Conservation (phyloP, 129 eudicot species). For the Gnaphalium uliginosum region DNA sequence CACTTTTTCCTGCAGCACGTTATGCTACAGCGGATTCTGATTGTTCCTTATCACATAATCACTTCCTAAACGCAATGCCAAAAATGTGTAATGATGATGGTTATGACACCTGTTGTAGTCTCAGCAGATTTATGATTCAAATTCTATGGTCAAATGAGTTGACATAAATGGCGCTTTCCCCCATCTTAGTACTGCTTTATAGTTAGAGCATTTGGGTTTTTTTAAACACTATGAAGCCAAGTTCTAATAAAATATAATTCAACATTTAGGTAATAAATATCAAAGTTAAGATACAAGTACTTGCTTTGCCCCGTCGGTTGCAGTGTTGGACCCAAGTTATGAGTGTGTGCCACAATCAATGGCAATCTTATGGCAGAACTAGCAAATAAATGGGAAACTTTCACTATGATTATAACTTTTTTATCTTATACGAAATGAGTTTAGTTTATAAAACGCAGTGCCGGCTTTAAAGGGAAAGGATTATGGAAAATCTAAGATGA, state of each 20-base stretch:
- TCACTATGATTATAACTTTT: not conserved
- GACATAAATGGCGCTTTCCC: not conserved
- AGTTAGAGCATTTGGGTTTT: not conserved
- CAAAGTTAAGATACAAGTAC: too few species aligned
- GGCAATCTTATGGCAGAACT: not conserved
- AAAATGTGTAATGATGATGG: conserved; percentile 10
- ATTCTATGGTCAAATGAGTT: not conserved
- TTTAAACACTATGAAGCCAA: not conserved
- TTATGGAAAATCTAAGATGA: conserved; percentile 96
- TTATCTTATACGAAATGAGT: not conserved
- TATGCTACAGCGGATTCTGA: not conserved
- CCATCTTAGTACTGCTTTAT: not conserved
- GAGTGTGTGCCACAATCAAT: not conserved
- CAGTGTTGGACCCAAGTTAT: not conserved
- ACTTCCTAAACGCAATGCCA: not conserved
- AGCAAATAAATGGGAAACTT: not conserved
- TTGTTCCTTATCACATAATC: not conserved
- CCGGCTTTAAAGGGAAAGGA: conserved; percentile 97
- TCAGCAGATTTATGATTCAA: not conserved
- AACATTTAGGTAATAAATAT: not conserved
- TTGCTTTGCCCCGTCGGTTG: too few species aligned
- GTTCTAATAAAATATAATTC: not conserved
- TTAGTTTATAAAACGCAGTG: conserved; percentile 57
- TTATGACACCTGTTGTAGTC: conserved; percentile 7
- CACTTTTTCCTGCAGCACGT: not conserved